phyloP scores from a whole-genome alignment of 2,329 filamentous ascomycete species.

The Alternaria hordeiaustralica region DNA sequence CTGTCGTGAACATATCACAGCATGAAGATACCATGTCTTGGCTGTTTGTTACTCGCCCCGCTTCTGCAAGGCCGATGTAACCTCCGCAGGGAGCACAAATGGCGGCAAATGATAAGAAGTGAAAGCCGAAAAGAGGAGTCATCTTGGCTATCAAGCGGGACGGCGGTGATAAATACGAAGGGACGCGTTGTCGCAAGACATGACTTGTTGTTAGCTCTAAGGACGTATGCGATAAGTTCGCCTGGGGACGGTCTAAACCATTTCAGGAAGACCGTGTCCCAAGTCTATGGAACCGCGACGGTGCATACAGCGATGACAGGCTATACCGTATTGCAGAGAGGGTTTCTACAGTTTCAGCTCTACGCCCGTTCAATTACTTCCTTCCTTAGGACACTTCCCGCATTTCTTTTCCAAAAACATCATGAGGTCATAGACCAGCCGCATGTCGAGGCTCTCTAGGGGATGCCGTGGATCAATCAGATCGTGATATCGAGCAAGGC shows the following conservation, averaged over 20 bases:
- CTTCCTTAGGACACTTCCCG: neutral
- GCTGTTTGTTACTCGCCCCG: conserved; percentile 8
- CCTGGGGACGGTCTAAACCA: neutral
- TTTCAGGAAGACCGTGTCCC: neutral
- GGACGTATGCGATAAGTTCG: neutral
- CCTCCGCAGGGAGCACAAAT: conserved; percentile 1
- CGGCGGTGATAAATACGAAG: neutral
- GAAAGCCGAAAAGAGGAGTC: neutral
- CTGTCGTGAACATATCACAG: neutral
- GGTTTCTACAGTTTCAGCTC: no score
- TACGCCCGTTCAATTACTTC: neutral
- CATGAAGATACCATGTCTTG: conserved; percentile 4
- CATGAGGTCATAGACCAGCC: neutral
- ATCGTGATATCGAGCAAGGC: neutral
- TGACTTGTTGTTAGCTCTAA: neutral
- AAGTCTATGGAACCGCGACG: neutral
- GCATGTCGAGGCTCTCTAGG: neutral
- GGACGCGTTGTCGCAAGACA: neutral
- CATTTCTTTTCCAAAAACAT: neutral
- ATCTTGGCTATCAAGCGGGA: neutral
- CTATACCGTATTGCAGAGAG: neutral
- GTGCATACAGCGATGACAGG: neutral
- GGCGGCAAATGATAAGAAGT: neutral
- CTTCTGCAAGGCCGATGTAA: conserved; percentile 16
- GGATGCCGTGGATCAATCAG: neutral